Evolutionary conservation across 805 yeast genomes (phyloP).

Genomic region (Candida ulmi): DNA sequence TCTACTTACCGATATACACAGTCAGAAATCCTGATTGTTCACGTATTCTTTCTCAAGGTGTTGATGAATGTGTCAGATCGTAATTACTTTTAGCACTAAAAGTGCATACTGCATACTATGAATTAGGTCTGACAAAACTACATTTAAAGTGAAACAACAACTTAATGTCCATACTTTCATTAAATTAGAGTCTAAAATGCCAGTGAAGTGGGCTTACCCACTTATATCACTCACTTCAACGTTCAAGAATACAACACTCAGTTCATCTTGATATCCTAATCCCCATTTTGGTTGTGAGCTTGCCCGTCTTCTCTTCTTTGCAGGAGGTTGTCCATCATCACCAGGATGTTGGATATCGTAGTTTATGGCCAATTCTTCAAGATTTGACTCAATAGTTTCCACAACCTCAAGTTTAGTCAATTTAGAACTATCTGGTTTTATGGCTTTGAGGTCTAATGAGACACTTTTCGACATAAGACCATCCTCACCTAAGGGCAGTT

Average conservation of each 20-base stretch:
- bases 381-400: constrained; percentile 7
- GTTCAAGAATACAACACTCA: constrained; percentile 10
- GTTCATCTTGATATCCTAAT: constrained; percentile 15
- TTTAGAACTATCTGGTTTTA: constrained; percentile 12
- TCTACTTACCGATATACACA: too few species aligned
- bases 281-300: constrained; percentile 19
- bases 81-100: too few species aligned
- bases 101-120: too few species aligned
- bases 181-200: too few species aligned
- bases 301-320: constrained; percentile 7
- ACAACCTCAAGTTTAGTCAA: constrained; percentile 6
- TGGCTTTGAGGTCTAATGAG: constrained; percentile 6
- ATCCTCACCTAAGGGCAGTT: neutral
- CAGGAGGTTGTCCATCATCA: constrained; percentile 2
- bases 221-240: neutral
- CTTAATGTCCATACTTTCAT: too few species aligned
- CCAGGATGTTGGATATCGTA: neutral
- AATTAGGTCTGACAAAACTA: too few species aligned
- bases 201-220: too few species aligned
- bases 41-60: too few species aligned
- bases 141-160: too few species aligned
- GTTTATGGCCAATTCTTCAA: constrained; percentile 8
- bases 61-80: too few species aligned
- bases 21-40: too few species aligned
- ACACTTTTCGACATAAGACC: neutral